phyloP scores from a whole-genome alignment of 768 basidiomycete genomes.

The Boletellus sp. region DNA sequence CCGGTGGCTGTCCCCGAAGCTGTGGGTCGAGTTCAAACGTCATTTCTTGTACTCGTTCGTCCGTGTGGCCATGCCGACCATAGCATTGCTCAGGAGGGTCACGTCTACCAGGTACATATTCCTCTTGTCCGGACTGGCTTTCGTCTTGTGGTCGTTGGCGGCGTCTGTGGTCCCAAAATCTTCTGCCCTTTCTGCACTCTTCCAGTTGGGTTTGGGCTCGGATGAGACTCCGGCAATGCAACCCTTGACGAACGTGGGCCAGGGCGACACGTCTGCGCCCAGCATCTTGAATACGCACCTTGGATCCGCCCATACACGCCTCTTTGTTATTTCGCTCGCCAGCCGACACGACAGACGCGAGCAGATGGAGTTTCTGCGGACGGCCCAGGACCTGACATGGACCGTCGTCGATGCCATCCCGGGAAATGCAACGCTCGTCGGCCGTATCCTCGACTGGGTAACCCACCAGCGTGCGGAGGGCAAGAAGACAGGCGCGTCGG shows the following conservation, averaged over 20 bases:
- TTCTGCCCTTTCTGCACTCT: constrained; percentile 8
- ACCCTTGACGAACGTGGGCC: not conserved
- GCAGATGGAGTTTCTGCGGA: constrained; percentile 55
- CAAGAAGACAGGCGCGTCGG: not conserved
- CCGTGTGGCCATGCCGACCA: constrained; percentile 3
- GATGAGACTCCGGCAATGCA: not conserved
- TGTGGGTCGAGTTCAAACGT: too few relatives aligned
- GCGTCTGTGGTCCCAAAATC: constrained; percentile 8
- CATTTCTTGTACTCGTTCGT: too few relatives aligned
- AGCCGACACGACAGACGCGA: constrained; percentile 50
- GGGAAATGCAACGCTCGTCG: constrained; percentile 37
- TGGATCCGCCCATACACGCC: constrained; percentile 36
- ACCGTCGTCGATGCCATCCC: constrained; percentile 50
- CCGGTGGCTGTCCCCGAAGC: too few relatives aligned
- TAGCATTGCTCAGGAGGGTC: constrained; percentile 5
- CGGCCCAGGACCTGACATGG: constrained; percentile 47
- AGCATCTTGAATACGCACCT: constrained; percentile 14
- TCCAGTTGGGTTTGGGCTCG: constrained; percentile 14
- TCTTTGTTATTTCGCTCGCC: constrained; percentile 61
- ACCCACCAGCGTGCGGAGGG: constrained; percentile 5
- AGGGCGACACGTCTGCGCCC: not conserved
- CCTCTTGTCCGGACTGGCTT: constrained; percentile 17
- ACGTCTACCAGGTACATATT: constrained; percentile 22
- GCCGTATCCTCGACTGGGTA: constrained; percentile 44
- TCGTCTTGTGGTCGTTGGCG: constrained; percentile 20